Evolutionary conservation across 805 yeast species (phyloP).

Genomic region (Alloascoidea africana): DNA sequence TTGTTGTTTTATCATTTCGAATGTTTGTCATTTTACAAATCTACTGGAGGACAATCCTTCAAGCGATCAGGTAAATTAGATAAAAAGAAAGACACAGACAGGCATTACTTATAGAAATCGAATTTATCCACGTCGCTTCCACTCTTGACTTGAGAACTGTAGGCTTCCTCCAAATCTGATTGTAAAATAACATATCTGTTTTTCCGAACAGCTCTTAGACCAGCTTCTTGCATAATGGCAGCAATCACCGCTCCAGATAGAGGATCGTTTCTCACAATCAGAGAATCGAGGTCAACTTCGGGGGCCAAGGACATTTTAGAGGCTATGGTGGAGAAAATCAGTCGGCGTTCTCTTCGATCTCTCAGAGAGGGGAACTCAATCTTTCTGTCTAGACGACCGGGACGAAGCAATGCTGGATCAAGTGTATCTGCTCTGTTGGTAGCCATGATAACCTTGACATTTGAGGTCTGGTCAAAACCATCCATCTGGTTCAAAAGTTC

Average conservation of each 20-base stretch:
- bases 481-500: conserved; percentile 98
- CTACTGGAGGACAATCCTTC: too few species aligned
- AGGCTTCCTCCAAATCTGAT: conserved; percentile 94
- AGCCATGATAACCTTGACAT: conserved; percentile 97
- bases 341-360: conserved; percentile 95
- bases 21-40: too few species aligned
- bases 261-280: conserved; percentile 92
- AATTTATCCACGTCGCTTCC: conserved; percentile 94
- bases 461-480: conserved; percentile 92
- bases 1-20: conserved; percentile 1
- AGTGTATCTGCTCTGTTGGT: conserved; percentile 98
- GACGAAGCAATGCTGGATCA: conserved; percentile 96
- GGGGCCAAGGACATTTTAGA: conserved; percentile 97
- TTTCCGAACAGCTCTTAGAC: conserved; percentile 95
- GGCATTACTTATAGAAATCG: conserved; percentile 81
- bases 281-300: conserved; percentile 89
- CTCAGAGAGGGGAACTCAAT: conserved; percentile 93
- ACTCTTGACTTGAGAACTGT: conserved; percentile 90
- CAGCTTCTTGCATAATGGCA: conserved; percentile 99
- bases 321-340: conserved; percentile 91
- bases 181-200: conserved; percentile 94
- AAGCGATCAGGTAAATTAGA: too few species aligned
- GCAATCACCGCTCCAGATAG: conserved; percentile 93
- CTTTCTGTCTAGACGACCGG: conserved; percentile 96
- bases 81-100: too few species aligned